Conservation (phyloP, 2,329 filamentous ascomycete genomes). For the Cadophora gregata region DNA sequence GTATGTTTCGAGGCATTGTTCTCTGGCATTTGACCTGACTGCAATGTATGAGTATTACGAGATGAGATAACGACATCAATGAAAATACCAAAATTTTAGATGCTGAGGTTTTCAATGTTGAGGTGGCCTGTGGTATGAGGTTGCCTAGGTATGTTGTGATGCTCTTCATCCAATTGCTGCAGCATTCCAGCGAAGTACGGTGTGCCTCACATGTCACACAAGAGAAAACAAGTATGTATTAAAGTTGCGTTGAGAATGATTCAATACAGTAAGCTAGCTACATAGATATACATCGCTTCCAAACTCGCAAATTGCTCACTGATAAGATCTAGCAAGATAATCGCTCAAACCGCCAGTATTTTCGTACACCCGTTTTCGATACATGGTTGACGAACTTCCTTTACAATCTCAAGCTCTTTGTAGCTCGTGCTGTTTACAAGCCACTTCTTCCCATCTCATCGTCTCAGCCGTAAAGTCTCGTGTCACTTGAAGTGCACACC, state of each 20-base stretch:
- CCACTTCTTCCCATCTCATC: background rate
- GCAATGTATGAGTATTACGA: constrained; percentile 9
- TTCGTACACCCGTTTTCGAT: background rate
- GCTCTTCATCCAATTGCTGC: too few relatives aligned
- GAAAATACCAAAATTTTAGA: background rate
- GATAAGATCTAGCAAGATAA: background rate
- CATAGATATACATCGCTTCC: background rate
- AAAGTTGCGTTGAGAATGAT: background rate
- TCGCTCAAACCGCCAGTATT: background rate
- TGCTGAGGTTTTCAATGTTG: background rate
- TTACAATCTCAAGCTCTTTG: background rate
- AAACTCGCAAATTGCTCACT: background rate
- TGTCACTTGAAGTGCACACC: constrained; percentile 5
- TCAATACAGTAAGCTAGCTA: background rate
- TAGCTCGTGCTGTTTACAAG: background rate
- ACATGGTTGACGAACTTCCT: background rate
- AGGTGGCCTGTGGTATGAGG: background rate
- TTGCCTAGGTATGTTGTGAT: background rate
- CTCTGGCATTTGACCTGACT: background rate
- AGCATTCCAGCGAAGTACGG: too few relatives aligned
- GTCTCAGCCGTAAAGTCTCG: background rate
- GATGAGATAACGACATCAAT: constrained; percentile 1
- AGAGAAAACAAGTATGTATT: background rate
- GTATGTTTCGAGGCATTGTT: background rate
- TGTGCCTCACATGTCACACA: background rate